Evolutionary conservation across 2,329 filamentous ascomycete species (phyloP), one percentile per base, ranked within the genome.

Genomic region (Gyromitra esculenta): DNA sequence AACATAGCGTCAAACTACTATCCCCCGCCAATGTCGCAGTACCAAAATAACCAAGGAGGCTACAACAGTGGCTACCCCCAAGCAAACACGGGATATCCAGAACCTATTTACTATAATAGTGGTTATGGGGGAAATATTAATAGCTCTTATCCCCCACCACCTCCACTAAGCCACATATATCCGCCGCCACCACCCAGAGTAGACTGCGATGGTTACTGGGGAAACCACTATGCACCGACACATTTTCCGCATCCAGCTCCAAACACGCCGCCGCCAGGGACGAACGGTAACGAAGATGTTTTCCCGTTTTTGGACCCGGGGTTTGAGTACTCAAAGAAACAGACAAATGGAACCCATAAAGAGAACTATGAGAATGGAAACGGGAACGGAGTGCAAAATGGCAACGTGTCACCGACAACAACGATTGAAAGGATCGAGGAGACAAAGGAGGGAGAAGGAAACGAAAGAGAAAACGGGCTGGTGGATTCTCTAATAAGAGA

Each of bases 1-100:
- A 70, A 54, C 7, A 18, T 65, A 13, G 45, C 63, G 57, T 37
- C 54, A 6, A 69, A 69, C 35, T 75, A 71, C 35, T 75, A 71
- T 13, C 72, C 50, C 8, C 66, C 66, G 5, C 65, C 65, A 13
- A 45, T 63, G 6, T 65, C 64, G 15, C 70, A 73, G 31, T 75
- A 75, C 21, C 71, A 74, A 54, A 54, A 54, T 50, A 64, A 37
- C 15, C 18, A 18, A 43, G 65, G 65, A 35, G 45, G 39, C 7
- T 64, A 59, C 15, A 65, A 18, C 4, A 8, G 52, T 45, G 45
- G n/a, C 5, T 59, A 72, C n/a, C 54, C 69, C 15, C 50, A 50
- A 13, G 35, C 57, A 7, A 45, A 37, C 21, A 18, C 37, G 43
- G 70, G 62, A 25, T 73, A 66, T 41, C 5, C 66, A 1, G 66